Evolutionary conservation across 257 asterid species (phyloP), one percentile per base, ranked within the genome.

Genomic region (Gentiana straminea): DNA sequence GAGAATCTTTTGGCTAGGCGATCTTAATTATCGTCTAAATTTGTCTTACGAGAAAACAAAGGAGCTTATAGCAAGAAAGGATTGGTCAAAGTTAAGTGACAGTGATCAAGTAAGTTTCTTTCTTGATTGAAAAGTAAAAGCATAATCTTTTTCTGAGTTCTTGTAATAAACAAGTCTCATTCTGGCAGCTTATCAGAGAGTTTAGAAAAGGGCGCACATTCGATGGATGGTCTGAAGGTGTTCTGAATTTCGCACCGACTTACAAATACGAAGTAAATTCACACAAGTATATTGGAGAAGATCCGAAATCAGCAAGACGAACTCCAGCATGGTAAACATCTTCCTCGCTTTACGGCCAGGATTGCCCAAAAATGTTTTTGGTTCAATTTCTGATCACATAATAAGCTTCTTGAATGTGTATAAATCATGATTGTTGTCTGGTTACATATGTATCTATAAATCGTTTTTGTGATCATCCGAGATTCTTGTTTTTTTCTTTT

Each of bases 141-240:
- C 24, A 24, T 24, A 24, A 24, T 24, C 24, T 24, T 24, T 24
- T 24, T 24, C 24, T 24, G 24, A 24, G 24, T 24, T 24, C 24
- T 24, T 24, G 13, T 37, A 34, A 36, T 34, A 55, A 32, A 46
- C 43, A 33, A 38, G 54, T 74, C 62, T 49, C 57, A 47, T 13
- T 58, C 55, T 74, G 69, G 70, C 82, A 92, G 99, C 99, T 92
- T 47, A 61, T 68, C 55, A 81, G 50, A 62, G 99, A 92, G 81
- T 62, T 88, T 58, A 88, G 72, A 69, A 85, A 81, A 68, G 95
- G 94, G 37, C 83, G 84, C 51, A 82, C 77, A 55, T 92, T 92
- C 64, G 91, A 86, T 71, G 99, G 99, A 72, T 88, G 99, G 99
- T 85, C 86, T 1, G 99, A 92, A 75, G 99, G 97, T 58, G 59